A percentile compares a stretch with the other conserved stretches of the same genome.
These are phyloP conservation scores for Heterobasidion annosum DNA, from an alignment of 1,284 basidiomycete genomes.

Conservation along the genomic window DNA sequence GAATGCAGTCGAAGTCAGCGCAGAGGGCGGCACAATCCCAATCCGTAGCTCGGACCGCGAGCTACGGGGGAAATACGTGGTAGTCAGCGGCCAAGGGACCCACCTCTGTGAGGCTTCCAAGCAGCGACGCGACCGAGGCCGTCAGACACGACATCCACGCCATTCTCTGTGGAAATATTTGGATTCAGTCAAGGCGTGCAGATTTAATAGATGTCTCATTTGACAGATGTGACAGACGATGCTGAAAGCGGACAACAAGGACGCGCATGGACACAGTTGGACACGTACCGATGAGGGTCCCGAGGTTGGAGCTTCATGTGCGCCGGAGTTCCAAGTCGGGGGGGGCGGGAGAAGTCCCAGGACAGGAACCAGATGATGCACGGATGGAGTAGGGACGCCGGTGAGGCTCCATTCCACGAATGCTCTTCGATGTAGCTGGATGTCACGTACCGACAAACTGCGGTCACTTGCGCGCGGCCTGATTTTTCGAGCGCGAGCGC, in stretches of 20 bases:
- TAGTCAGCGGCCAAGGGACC: neutral
- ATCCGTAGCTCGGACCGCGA: neutral
- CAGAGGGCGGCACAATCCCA: neutral
- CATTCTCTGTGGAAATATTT: constrained; percentile 17
- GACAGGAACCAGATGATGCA: constrained; percentile 14
- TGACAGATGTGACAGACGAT: too few species aligned
- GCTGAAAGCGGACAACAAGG: too few species aligned
- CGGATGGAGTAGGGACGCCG: constrained; percentile 6
- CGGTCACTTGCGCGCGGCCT: constrained; percentile 15
- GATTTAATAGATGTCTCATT: neutral
- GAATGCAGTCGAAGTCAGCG: neutral
- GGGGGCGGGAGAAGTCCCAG: neutral
- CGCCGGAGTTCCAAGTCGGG: neutral
- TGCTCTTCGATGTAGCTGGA: constrained; percentile 18
- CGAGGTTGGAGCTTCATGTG: neutral
- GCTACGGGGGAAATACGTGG: too few species aligned
- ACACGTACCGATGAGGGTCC: too few species aligned
- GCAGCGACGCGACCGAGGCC: constrained; percentile 14
- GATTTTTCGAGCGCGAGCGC: constrained; percentile 13
- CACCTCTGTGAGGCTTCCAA: constrained; percentile 27
- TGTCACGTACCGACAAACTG: constrained; percentile 12
- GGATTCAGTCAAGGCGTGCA: neutral
- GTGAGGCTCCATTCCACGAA: too few species aligned
- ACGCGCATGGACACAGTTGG: too few species aligned
- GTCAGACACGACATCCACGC: constrained; percentile 22